phyloP scores from a whole-genome alignment of 805 yeast genomes.

The Hanseniaspora singularis region DNA sequence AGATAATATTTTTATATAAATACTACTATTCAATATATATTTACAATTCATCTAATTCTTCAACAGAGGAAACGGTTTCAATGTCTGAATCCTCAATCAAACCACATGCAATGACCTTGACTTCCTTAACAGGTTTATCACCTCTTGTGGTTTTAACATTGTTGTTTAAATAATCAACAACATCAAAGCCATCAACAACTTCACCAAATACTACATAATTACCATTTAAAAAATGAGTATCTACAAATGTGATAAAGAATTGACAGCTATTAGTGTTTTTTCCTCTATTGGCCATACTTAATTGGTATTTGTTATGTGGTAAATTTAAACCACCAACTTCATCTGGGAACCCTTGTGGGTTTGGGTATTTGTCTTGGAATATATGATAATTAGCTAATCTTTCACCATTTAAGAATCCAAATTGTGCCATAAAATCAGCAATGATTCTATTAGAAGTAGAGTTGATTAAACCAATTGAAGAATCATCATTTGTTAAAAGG shows the following conservation, averaged over 20 bases:
- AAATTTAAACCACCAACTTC: constrained; percentile 38
- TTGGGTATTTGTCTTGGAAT: constrained; percentile 44
- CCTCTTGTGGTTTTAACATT: constrained; percentile 51
- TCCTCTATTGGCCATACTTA: constrained; percentile 76
- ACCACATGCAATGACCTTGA: constrained; percentile 15
- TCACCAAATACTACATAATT: constrained; percentile 94
- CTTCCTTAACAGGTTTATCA: constrained; percentile 45
- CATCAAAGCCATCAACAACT: constrained; percentile 78
- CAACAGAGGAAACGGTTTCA: background rate
- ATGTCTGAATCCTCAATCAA: background rate
- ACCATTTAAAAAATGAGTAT: constrained; percentile 80
- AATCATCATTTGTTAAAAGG: constrained; percentile 64
- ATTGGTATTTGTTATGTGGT: constrained; percentile 56
- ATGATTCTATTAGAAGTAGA: constrained; percentile 65
- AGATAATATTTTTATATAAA: background rate
- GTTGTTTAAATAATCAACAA: constrained; percentile 60
- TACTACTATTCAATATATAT: background rate
- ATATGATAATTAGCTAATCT: constrained; percentile 58
- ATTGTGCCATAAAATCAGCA: constrained; percentile 63
- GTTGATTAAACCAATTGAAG: constrained; percentile 47
- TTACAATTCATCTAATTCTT: constrained; percentile 14
- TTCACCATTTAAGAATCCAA: constrained; percentile 72
- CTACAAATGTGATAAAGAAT: constrained; percentile 83
- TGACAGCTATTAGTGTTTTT: constrained; percentile 81
- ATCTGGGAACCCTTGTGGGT: constrained; percentile 14